These are phyloP conservation scores for Syzygium oleosum DNA, from an alignment of 345 rosid species.

Conservation along the genomic window DNA sequence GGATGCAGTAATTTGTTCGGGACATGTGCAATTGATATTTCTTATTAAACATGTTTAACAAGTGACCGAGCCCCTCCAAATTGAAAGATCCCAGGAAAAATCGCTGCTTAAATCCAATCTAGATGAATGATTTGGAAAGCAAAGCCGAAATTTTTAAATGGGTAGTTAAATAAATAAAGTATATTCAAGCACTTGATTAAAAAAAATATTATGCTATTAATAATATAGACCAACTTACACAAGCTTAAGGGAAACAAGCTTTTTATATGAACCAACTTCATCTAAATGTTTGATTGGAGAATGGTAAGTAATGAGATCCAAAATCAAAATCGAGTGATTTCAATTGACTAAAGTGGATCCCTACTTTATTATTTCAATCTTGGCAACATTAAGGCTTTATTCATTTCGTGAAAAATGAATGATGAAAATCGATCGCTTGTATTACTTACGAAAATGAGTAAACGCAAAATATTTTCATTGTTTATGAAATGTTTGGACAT, in stretches of 20 bases:
- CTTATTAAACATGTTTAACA: background rate
- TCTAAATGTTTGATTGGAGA: background rate
- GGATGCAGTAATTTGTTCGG: background rate
- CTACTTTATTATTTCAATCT: background rate
- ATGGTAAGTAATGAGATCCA: background rate
- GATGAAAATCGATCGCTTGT: too few relatives aligned
- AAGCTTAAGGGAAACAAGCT: background rate
- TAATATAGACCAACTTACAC: background rate
- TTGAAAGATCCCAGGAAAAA: background rate
- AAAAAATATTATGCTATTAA: background rate
- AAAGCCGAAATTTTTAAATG: background rate
- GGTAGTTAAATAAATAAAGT: background rate
- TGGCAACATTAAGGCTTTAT: too few relatives aligned
- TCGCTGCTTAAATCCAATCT: background rate
- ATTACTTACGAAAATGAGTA: too few relatives aligned
- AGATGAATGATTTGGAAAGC: background rate
- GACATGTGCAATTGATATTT: rapidly evolving
- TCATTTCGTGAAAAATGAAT: too few relatives aligned
- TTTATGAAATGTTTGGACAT: too few relatives aligned
- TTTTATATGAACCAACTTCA: background rate
- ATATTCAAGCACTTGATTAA: background rate
- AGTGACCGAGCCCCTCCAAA: background rate
- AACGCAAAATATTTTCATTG: too few relatives aligned
- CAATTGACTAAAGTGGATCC: background rate
- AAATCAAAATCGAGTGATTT: background rate